Evolutionary conservation across 495 filamentous ascomycete species (phyloP), one percentile per base, ranked within the genome.

Genomic region (Lophiostoma macrostomum): DNA sequence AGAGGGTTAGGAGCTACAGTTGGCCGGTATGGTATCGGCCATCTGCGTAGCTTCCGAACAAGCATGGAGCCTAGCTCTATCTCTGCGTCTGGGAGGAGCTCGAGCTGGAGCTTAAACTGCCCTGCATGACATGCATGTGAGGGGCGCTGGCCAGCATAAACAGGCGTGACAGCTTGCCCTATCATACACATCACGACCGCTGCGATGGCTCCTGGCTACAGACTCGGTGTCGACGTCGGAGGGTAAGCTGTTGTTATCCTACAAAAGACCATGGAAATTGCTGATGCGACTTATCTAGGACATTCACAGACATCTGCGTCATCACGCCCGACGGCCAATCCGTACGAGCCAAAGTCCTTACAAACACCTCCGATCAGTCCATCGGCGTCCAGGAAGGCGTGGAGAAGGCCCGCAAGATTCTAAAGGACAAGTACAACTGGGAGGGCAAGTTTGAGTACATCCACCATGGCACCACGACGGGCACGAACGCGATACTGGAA

Each of bases 251-350:
- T 5, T 28, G 5, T 4, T 16, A 32, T 8, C 8, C 29, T 8
- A 32, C n/a, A n/a, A n/a, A n/a, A n/a, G n/a, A 30, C n/a, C 8
- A 38, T 5, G 16, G 18, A 6, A 18, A 42, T 32, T 10, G 10
- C 45, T 38, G 18, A n/a, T n/a, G n/a, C n/a, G n/a, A n/a, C n/a
- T 5, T 32, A 49, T 8, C 10, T 37, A 55, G 75, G 37, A 78
- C 75, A 14, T 78, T 78, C 62, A 78, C 74, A 1, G 75, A 78
- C 40, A 67, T 77, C 2, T 73, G 67, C 38, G 70, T 71, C 12
- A 67, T 78, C 57, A 68, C 70, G 5, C 74, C 74, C 5, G 49
- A 69, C 10, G 70, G 73, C 3, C 54, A 69, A 7, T 68, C 64
- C 0, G 68, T 71, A 6, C 64, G 74, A 7, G 70, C 74, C 4